These are phyloP conservation scores for Leccinum solheimii DNA, from an alignment of 1,284 basidiomycete species.

Conservation along the genomic window DNA sequence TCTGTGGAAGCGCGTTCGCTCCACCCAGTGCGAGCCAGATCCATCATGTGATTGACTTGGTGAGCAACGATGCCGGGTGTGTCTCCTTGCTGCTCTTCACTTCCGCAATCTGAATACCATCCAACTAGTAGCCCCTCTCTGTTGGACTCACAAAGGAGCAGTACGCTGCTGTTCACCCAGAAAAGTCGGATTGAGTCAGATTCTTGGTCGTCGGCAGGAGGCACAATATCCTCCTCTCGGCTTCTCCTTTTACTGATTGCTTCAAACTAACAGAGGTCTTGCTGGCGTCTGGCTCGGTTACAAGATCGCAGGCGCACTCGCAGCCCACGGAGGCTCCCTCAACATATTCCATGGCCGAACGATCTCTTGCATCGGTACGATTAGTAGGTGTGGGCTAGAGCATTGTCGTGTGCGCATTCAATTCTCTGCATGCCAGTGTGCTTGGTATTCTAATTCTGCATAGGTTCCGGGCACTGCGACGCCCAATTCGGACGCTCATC, in stretches of 20 bases:
- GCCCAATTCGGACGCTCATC: constrained; percentile 47
- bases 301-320: constrained; percentile 87
- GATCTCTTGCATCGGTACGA: constrained; percentile 73
- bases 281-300: constrained; percentile 91
- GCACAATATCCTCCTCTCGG: constrained; percentile 38
- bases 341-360: constrained; percentile 69
- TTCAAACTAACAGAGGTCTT: constrained; percentile 57
- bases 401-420: constrained; percentile 74
- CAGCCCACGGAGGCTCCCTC: constrained; percentile 70
- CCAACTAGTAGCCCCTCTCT: background rate
- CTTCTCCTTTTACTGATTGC: background rate
- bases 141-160: constrained; percentile 89
- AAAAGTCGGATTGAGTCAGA: constrained; percentile 63
- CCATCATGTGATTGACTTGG: constrained; percentile 73
- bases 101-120: constrained; percentile 9
- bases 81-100: constrained; percentile 21
- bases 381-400: constrained; percentile 83
- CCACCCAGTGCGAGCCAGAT: constrained; percentile 87
- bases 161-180: constrained; percentile 69
- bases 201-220: constrained; percentile 76
- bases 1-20: constrained; percentile 86
- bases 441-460: background rate
- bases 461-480: constrained; percentile 81
- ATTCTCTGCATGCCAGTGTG: background rate
- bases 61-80: constrained; percentile 76